Evolutionary conservation across 2,329 filamentous ascomycete species (phyloP).

Genomic region (Paramyrothecium roridum): DNA sequence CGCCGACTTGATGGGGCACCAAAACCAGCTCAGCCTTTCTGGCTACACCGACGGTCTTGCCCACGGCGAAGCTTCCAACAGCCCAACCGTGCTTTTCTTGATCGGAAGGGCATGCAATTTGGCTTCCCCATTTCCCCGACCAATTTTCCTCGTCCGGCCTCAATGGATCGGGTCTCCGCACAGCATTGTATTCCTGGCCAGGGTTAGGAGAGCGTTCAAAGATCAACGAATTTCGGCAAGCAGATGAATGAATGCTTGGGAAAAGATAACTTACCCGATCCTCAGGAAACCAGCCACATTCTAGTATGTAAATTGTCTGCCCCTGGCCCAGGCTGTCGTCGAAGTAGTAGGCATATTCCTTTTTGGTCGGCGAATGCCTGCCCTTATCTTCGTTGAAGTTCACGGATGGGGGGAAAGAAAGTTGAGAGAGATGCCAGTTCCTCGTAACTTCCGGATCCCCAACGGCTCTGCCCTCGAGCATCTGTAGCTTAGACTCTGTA

Average conservation of each 20-base stretch:
- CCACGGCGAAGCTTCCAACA: background rate
- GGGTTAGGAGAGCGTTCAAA: too few species aligned
- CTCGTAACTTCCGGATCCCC: background rate
- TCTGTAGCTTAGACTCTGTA: background rate
- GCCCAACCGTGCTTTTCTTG: background rate
- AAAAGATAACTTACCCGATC: background rate
- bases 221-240: too few species aligned
- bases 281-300: background rate
- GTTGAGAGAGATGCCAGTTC: background rate
- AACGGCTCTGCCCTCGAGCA: background rate
- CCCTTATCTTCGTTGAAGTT: background rate
- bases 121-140: background rate
- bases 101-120: background rate
- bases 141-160: background rate
- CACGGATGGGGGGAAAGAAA: background rate
- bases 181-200: background rate
- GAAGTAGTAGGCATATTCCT: background rate
- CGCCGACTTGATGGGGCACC: background rate
- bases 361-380: background rate
- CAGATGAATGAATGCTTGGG: too few species aligned
- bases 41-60: background rate
- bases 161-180: background rate
- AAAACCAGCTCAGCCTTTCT: background rate
- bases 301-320: background rate
- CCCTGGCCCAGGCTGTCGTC: background rate